phyloP scores from a whole-genome alignment of 108 stramenopile genomes.

The Seminavis robusta region DNA sequence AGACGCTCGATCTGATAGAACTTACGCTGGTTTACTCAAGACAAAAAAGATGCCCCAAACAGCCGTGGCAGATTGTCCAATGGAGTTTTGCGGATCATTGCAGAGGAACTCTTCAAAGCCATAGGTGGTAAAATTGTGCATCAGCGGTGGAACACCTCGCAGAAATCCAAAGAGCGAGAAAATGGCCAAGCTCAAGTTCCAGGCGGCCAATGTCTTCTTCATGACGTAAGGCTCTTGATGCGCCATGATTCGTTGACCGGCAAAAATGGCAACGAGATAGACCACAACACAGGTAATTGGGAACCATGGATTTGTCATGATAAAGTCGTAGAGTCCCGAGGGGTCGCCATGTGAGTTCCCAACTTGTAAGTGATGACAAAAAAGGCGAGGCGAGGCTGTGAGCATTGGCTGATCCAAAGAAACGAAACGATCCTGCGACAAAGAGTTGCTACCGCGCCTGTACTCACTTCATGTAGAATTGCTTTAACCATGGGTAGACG shows the following conservation, averaged over 20 bases:
- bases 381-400: too few species aligned
- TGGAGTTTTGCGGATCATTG: constrained; percentile 58
- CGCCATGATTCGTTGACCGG: constrained; percentile 21
- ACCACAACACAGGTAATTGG: constrained; percentile 28
- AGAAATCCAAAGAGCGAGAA: constrained; percentile 85
- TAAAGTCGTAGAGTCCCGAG: too few species aligned
- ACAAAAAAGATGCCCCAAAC: constrained; percentile 92
- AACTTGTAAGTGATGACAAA: too few species aligned
- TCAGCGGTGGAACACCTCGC: constrained; percentile 81
- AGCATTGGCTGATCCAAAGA: too few species aligned
- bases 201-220: constrained; percentile 56
- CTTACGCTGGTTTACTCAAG: constrained; percentile 83
- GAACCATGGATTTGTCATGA: constrained; percentile 29
- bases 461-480: constrained; percentile 39
- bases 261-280: constrained; percentile 23
- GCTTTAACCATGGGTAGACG: constrained; percentile 31
- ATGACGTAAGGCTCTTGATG: constrained; percentile 54
- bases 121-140: constrained; percentile 69
- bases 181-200: constrained; percentile 85
- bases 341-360: too few species aligned
- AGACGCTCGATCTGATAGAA: not conserved
- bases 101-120: constrained; percentile 68
- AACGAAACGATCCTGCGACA: too few species aligned
- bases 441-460: too few species aligned
- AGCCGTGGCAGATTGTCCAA: constrained; percentile 85